A percentile compares a stretch with the other conserved stretches of the same genome.
phyloP scores from a whole-genome alignment of 2,329 filamentous ascomycete genomes.

The Aspergillus sclerotialis region DNA sequence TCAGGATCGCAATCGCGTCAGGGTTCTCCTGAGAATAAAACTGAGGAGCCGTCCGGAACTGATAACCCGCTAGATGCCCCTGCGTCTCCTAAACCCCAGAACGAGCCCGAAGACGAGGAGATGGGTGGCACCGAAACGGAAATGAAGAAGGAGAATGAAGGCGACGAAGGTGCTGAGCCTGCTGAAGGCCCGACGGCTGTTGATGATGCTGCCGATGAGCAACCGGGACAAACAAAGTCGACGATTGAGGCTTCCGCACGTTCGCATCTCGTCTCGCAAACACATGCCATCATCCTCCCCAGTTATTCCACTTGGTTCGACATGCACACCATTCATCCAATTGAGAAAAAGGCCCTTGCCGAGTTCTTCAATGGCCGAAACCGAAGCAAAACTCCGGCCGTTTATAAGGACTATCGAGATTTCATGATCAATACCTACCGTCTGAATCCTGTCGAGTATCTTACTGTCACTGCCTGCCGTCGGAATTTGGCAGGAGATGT shows the following conservation, averaged over 20 bases:
- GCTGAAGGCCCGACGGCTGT: conserved; percentile 35
- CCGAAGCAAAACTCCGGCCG: conserved; percentile 91
- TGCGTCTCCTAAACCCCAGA: conserved; percentile 56
- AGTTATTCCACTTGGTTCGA: conserved; percentile 99
- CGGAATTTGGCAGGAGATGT: conserved; percentile 95
- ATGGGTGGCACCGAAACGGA: conserved; percentile 60
- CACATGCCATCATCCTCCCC: conserved; percentile 89
- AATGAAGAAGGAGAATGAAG: conserved; percentile 37
- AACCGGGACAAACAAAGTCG: conserved; percentile 66
- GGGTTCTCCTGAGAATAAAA: conserved; percentile 23
- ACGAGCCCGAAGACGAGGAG: conserved; percentile 64
- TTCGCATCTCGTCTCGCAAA: conserved; percentile 86
- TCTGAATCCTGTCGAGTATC: conserved; percentile 88
- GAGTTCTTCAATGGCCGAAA: conserved; percentile 99
- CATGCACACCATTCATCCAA: conserved; percentile 84
- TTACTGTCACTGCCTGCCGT: conserved; percentile 93
- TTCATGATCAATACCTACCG: conserved; percentile 99
- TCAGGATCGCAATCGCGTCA: conserved; percentile 28
- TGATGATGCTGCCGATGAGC: conserved; percentile 47
- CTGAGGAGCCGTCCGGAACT: conserved; percentile 30
- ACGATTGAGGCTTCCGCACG: conserved; percentile 78
- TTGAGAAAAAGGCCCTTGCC: conserved; percentile 89
- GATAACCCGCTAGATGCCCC: conserved; percentile 67
- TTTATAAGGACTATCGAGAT: conserved; percentile 98
- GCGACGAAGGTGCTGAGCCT: conserved; percentile 40